Evolutionary conservation across 495 filamentous ascomycete species (phyloP).

Genomic region (Xylaria scruposa): DNA sequence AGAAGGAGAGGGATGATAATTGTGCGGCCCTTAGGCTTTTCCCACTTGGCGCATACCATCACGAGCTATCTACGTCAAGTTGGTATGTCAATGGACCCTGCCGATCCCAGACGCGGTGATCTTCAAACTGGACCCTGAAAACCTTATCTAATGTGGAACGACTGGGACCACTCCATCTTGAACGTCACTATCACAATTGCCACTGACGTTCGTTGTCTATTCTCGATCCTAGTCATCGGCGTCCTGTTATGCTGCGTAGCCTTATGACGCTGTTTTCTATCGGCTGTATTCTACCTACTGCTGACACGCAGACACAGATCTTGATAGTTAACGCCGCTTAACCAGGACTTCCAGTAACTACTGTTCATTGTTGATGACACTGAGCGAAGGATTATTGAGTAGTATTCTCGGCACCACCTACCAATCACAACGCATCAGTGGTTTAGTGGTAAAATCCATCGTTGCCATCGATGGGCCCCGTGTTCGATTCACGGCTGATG

Average conservation of each 20-base stretch:
- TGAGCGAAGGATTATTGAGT: background rate
- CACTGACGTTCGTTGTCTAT: background rate
- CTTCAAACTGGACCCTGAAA: background rate
- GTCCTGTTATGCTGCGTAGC: background rate
- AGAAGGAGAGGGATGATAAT: background rate
- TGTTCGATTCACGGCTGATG: conserved; percentile 59
- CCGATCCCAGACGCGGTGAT: background rate
- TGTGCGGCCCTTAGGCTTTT: background rate
- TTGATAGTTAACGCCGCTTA: background rate
- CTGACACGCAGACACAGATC: background rate
- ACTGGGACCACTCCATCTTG: background rate
- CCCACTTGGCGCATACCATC: too few species aligned
- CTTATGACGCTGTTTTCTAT: background rate
- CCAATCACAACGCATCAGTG: conserved; percentile 41
- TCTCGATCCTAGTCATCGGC: background rate
- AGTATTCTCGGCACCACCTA: too few species aligned
- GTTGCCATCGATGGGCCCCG: conserved; percentile 61
- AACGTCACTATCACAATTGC: background rate
- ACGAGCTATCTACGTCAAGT: background rate
- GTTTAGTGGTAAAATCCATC: conserved; percentile 62
- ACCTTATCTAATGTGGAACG: background rate
- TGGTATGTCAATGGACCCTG: background rate
- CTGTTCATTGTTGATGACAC: too few species aligned
- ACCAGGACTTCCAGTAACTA: background rate
- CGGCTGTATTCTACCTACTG: background rate